phyloP scores from a whole-genome alignment of 2,329 filamentous ascomycete genomes.

The Sclerotinia glacialis region DNA sequence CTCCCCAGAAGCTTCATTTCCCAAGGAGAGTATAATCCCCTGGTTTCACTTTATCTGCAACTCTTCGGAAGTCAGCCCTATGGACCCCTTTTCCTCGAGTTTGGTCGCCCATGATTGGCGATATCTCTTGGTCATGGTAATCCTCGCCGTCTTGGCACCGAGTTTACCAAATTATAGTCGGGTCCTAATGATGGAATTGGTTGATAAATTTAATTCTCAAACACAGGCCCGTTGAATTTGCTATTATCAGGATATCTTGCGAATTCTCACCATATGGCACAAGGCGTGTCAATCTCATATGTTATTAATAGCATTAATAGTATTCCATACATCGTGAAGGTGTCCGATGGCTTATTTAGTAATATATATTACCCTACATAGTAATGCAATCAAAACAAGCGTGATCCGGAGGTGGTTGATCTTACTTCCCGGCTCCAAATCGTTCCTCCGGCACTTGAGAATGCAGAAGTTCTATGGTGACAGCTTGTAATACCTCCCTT shows the following conservation, averaged over 20 bases:
- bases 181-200: conserved; percentile 6
- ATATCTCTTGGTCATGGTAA: background rate
- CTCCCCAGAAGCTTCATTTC: conserved; percentile 2
- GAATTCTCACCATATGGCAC: background rate
- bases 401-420: background rate
- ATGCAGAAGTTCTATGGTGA: background rate
- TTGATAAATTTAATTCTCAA: conserved; percentile 15
- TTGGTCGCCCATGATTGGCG: background rate
- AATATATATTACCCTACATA: background rate
- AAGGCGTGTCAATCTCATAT: background rate
- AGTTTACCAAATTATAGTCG: background rate
- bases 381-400: background rate
- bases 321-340: background rate
- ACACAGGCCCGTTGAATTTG: conserved; percentile 6
- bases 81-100: conserved; percentile 11
- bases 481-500: background rate
- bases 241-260: conserved; percentile 15
- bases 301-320: background rate
- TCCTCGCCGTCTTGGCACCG: conserved; percentile 15
- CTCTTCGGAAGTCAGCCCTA: conserved; percentile 22
- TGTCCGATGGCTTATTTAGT: background rate
- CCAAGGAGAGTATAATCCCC: conserved; percentile 1
- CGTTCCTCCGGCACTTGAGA: conserved; percentile 15
- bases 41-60: conserved; percentile 18
- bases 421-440: conserved; percentile 1